Evolutionary conservation across 2,329 filamentous ascomycete species (phyloP), one percentile per base, ranked within the genome.

Genomic region (Pseudonectria buxi): DNA sequence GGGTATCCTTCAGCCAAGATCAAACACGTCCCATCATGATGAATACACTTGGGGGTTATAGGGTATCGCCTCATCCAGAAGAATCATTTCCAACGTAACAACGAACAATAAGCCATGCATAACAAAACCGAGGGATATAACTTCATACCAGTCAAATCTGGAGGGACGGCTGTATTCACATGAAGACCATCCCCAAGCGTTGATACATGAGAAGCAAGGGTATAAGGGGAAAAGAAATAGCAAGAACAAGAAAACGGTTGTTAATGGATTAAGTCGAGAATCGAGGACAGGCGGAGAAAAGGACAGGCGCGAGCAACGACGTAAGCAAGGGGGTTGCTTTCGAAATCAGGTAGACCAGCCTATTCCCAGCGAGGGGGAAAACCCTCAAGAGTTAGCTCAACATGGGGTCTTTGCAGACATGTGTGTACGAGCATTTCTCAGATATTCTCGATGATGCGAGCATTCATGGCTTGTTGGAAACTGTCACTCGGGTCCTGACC

Each of bases 371-470:
- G 26, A 44, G 43, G 39, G 18, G 18, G 43, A 46, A 47, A 49
- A 49, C 31, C 43, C 44, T 42, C 47, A 48, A 51, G 43, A 51
- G 55, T 59, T 49, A 61, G 56, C 56, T 14, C 24, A 35, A 28
- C 28, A 15, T 34, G 33, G 35, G 27, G 28, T 24, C 35, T 14
- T 34, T 45, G 32, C 29, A 39, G 25, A 48, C 43, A 28, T 33
- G 49, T 43, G 40, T 41, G 24, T 39, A 38, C 34, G 45, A 33
- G 39, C 30, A 25, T 32, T 38, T 24, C 40, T 74, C 71, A 95
- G 61, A 95, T 90, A 64, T 89, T 83, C 71, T 95, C 86, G 47
- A 95, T 72, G 26, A 94, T 72, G 40, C 78, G 77, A 35, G 88
- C 78, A 58, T 92, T 89, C 58, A 95, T 76, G 24, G 86, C 87